These are phyloP conservation scores for Penicillium lividum DNA, from an alignment of 495 filamentous ascomycete genomes.

Conservation along the genomic window DNA sequence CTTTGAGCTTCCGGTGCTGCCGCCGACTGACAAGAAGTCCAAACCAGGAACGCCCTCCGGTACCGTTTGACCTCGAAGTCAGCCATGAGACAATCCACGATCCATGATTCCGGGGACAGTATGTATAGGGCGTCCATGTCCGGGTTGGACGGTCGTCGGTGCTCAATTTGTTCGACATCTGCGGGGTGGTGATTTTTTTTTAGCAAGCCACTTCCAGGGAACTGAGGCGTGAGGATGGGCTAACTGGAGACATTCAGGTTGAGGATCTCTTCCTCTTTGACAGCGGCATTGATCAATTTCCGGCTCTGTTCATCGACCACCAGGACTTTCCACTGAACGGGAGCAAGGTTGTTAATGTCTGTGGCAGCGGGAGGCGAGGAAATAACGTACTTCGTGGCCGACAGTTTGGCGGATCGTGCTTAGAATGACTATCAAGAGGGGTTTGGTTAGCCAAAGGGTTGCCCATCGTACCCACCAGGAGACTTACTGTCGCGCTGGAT, in stretches of 20 bases:
- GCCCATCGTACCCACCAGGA: neutral
- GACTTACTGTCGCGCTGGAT: slow-evolving; percentile 54
- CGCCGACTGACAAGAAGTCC: slow-evolving; percentile 69
- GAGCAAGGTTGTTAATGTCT: slow-evolving; percentile 28
- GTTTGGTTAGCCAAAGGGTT: slow-evolving; percentile 13
- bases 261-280: slow-evolving; percentile 93
- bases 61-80: slow-evolving; percentile 86
- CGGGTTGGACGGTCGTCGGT: slow-evolving; percentile 72
- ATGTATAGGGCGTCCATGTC: slow-evolving; percentile 94
- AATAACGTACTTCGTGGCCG: slow-evolving; percentile 55
- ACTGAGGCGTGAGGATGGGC: slow-evolving; percentile 22
- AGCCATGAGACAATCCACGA: slow-evolving; percentile 89
- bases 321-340: slow-evolving; percentile 86
- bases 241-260: slow-evolving; percentile 92
- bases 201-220: slow-evolving; percentile 27
- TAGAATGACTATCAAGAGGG: slow-evolving; percentile 52
- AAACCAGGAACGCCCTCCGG: slow-evolving; percentile 71
- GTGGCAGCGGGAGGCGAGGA: slow-evolving; percentile 24
- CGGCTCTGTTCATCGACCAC: slow-evolving; percentile 79
- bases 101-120: slow-evolving; percentile 77
- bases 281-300: slow-evolving; percentile 80
- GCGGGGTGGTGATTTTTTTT: slow-evolving; percentile 25
- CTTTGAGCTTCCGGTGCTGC: slow-evolving; percentile 4
- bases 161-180: slow-evolving; percentile 93
- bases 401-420: slow-evolving; percentile 59